A percentile compares a stretch with the other conserved stretches of the same genome.
phyloP scores from a whole-genome alignment of 495 filamentous ascomycete genomes.

The Hypoxylon trugodes region DNA sequence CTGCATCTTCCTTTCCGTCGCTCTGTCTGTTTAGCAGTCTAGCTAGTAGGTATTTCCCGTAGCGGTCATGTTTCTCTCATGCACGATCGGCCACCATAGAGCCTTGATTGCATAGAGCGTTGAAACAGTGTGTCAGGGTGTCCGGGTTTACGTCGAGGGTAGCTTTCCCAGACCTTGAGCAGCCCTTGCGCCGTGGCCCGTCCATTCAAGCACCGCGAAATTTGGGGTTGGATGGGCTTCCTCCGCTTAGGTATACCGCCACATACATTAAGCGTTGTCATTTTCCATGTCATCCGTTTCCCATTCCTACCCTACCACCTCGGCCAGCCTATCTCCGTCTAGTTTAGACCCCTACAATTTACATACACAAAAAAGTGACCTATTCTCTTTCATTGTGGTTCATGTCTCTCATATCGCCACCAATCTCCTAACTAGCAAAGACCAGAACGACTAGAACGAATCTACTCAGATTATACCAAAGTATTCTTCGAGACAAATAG shows the following conservation, averaged over 20 bases:
- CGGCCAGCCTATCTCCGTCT: constrained; percentile 7
- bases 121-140: constrained; percentile 41
- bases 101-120: constrained; percentile 31
- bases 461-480: constrained; percentile 15
- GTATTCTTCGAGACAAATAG: constrained; percentile 17
- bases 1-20: no score
- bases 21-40: constrained; percentile 3
- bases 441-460: constrained; percentile 4
- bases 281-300: constrained; percentile 23
- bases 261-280: constrained; percentile 24
- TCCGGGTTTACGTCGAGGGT: constrained; percentile 19
- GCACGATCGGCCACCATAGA: constrained; percentile 35
- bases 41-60: constrained; percentile 5
- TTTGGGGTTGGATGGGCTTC: constrained; percentile 30
- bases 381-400: constrained; percentile 22
- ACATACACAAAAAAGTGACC: constrained; percentile 13
- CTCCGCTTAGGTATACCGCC: constrained; percentile 33
- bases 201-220: constrained; percentile 24
- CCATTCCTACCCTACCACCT: constrained; percentile 28
- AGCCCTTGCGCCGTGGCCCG: constrained; percentile 42
- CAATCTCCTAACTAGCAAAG: constrained; percentile 21
- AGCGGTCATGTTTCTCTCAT: constrained; percentile 11
- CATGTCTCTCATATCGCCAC: constrained; percentile 28
- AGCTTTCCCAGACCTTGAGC: constrained; percentile 19
- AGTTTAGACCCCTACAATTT: constrained; percentile 17